Percentiles rank a stretch among this genome's conserved stretches.
These are phyloP conservation scores for Metarhizium rileyi DNA, from an alignment of 2,329 filamentous ascomycete genomes.

Conservation along the genomic window DNA sequence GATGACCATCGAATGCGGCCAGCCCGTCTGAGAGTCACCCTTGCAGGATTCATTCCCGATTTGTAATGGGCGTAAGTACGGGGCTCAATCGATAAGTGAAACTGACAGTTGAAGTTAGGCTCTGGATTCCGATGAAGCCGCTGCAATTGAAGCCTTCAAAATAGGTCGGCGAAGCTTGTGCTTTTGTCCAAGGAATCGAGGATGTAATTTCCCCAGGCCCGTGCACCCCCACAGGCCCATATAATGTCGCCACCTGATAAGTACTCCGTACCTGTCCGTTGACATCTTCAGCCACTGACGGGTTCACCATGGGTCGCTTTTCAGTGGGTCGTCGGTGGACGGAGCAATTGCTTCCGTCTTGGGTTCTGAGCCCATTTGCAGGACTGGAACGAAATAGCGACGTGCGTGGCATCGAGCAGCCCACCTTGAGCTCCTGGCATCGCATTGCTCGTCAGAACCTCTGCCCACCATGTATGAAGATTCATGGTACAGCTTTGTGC, in stretches of 20 bases:
- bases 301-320: too few relatives aligned
- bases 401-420: constrained; percentile 17
- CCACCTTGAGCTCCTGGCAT: constrained; percentile 2
- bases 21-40: constrained; percentile 19
- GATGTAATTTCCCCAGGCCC: background rate
- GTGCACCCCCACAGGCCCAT: background rate
- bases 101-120: background rate
- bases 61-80: background rate
- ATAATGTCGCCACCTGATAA: too few relatives aligned
- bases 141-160: background rate
- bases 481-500: constrained; percentile 72
- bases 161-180: background rate
- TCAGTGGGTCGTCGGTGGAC: constrained; percentile 1
- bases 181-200: background rate
- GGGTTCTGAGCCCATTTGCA: background rate
- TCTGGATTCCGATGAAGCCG: background rate
- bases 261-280: too few relatives aligned
- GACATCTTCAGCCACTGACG: background rate
- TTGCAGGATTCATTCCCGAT: constrained; percentile 21
- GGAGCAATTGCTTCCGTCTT: constrained; percentile 6
- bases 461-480: constrained; percentile 62
- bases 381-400: background rate
- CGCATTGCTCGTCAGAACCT: background rate
- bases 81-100: background rate
- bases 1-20: constrained; percentile 14